Evolutionary conservation across 306 rosid genomes (phyloP), one percentile per base, ranked within the genome.

Genomic region (Gastrolobium villosum): DNA sequence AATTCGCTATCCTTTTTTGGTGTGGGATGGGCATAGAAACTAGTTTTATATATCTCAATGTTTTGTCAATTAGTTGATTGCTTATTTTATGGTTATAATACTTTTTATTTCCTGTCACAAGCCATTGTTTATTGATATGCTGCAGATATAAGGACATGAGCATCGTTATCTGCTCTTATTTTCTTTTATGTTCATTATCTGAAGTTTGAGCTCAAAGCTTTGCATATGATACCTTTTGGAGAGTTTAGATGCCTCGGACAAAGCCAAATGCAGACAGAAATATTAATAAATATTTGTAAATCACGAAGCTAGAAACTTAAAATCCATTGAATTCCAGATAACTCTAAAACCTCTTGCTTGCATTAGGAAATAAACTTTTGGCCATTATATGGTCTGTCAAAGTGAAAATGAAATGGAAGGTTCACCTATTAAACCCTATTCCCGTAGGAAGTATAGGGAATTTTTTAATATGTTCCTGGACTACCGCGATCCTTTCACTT

Each of bases 141-240:
- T 66, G 5, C 3, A 46, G 43, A 26, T 11, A 46, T 13, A 14
- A 34, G 45, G 8, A 13, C 45, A 13, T 62, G 11, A 37, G 34
- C 31, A 7, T 63, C 35, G 52, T 31, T 40, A 7, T 9, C 20
- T 50, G 74, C 28, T 41, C 74, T 40, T 31, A n/a, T n/a, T 53
- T 53, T 76, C 46, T 53, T 26, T n/a, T 76, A 13, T 65, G 9
- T 36, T 40, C 45, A 20, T 49, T 52, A n/a, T 66, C 3, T 68
- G 74, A 34, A 32, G 5, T 45, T 44, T 46, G 45, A 75, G 39
- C 31, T 13, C 55, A 76, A 3, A 52, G 45, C 13, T 49, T 5
- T 64, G 2, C 70, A 46, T 7, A 76, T 26, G 61, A 52, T 65
- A 52, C 41, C 49, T 7, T 52, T 10, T 14, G 36, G 45, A 40